Percentiles rank a stretch among this genome's conserved stretches.
Conservation (phyloP, 495 filamentous ascomycete species). For the Penicillium dipodomyicola region DNA sequence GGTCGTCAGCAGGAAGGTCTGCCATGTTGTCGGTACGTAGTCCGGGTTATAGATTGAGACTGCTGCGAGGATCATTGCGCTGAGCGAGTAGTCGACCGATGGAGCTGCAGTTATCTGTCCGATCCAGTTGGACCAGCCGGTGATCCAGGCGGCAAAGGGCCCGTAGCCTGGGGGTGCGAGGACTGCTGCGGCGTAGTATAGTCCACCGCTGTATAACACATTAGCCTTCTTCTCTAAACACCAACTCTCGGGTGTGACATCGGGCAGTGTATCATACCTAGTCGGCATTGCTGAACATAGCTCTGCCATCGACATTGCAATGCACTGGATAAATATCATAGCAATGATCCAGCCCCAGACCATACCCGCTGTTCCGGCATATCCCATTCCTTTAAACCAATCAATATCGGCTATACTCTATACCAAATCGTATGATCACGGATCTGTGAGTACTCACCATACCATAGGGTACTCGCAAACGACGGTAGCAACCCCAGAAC, state of each 20-base stretch:
- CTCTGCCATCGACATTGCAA: slow-evolving; percentile 67
- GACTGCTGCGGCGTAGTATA: slow-evolving; percentile 77
- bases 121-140: slow-evolving; percentile 76
- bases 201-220: slow-evolving; percentile 55
- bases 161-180: slow-evolving; percentile 77
- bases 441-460: slow-evolving; percentile 42
- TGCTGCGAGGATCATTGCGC: slow-evolving; percentile 73
- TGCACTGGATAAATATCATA: slow-evolving; percentile 71
- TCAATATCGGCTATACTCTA: slow-evolving; percentile 15
- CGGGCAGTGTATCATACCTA: slow-evolving; percentile 31
- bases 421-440: neutral
- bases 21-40: slow-evolving; percentile 64
- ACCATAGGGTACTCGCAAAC: slow-evolving; percentile 72
- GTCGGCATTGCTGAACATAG: slow-evolving; percentile 68
- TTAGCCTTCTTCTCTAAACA: slow-evolving; percentile 7
- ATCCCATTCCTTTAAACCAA: slow-evolving; percentile 59
- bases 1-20: slow-evolving; percentile 67
- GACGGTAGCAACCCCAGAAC: slow-evolving; percentile 71
- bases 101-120: slow-evolving; percentile 70
- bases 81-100: slow-evolving; percentile 58
- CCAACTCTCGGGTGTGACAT: neutral
- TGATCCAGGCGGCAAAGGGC: slow-evolving; percentile 71
- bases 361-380: slow-evolving; percentile 79
- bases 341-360: slow-evolving; percentile 80
- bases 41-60: slow-evolving; percentile 64